Conservation (phyloP, 768 basidiomycete genomes). For the Rhodotorula diobovata region DNA sequence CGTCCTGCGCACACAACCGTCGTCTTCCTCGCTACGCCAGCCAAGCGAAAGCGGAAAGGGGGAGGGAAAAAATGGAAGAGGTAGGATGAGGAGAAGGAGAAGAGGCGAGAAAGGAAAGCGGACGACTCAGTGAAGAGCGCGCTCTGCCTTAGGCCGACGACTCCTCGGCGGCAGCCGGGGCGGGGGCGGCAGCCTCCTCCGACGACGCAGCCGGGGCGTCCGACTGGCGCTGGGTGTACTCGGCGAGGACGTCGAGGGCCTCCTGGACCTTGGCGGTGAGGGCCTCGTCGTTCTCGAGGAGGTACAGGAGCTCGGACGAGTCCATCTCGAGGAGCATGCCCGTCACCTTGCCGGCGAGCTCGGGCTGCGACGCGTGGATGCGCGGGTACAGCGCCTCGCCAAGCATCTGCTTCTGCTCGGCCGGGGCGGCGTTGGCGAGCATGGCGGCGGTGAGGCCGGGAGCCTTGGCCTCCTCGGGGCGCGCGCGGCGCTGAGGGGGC, state of each 20-base stretch:
- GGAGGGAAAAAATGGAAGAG: background rate
- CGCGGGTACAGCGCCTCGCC: conserved; percentile 62
- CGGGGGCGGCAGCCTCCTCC: too few species aligned
- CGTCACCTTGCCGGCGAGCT: conserved; percentile 95
- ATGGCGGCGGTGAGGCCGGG: conserved; percentile 59
- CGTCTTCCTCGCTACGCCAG: conserved; percentile 10
- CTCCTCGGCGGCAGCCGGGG: conserved; percentile 5
- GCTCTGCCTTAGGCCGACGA: conserved; percentile 16
- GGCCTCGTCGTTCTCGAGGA: conserved; percentile 74
- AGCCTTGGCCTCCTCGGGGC: conserved; percentile 35
- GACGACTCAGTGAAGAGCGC: conserved; percentile 2
- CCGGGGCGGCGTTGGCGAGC: conserved; percentile 59
- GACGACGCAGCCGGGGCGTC: background rate
- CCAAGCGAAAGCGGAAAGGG: background rate
- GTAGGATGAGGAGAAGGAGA: conserved; percentile 6
- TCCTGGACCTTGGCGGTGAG: conserved; percentile 68
- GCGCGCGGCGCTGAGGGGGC: conserved; percentile 42
- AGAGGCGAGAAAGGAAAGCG: conserved; percentile 1
- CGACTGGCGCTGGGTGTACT: conserved; percentile 18
- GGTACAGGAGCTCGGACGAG: conserved; percentile 81
- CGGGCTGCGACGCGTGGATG: conserved; percentile 67
- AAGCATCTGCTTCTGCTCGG: conserved; percentile 98
- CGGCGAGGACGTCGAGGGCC: conserved; percentile 39
- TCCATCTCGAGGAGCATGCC: conserved; percentile 71
- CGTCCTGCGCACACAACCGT: background rate